phyloP scores from a whole-genome alignment of 2,329 filamentous ascomycete genomes.

The Aspergillus ochraceoroseus region DNA sequence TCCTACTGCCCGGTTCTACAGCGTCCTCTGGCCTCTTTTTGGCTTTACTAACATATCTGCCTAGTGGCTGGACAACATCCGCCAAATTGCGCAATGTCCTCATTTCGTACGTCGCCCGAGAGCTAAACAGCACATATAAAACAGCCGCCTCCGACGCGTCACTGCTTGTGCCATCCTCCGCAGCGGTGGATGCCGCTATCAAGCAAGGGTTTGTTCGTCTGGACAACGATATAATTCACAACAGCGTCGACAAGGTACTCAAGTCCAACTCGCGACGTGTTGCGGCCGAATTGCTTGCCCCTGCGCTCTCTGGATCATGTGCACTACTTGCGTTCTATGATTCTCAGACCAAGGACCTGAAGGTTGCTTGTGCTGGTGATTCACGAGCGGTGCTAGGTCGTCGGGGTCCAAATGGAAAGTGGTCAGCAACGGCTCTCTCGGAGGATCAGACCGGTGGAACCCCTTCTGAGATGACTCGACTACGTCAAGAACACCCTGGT shows the following conservation, averaged over 20 bases:
- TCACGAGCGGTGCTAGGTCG: conserved; percentile 91
- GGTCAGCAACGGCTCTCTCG: conserved; percentile 83
- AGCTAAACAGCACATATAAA: conserved; percentile 89
- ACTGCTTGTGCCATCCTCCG: conserved; percentile 63
- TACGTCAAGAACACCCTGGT: conserved; percentile 80
- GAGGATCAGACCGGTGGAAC: conserved; percentile 92
- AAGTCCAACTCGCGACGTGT: conserved; percentile 84
- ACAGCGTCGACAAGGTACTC: conserved; percentile 84
- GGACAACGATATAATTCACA: conserved; percentile 90
- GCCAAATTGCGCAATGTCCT: conserved; percentile 89
- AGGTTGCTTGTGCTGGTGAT: conserved; percentile 94
- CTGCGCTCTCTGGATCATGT: conserved; percentile 93
- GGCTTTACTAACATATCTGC: conserved; percentile 4
- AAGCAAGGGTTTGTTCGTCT: conserved; percentile 84
- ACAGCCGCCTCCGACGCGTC: conserved; percentile 57
- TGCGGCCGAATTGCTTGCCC: conserved; percentile 84
- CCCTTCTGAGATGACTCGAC: conserved; percentile 72
- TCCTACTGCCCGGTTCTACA: neutral
- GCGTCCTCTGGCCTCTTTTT: too few species aligned
- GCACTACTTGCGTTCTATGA: conserved; percentile 96
- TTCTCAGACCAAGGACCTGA: conserved; percentile 73
- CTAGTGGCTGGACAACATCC: conserved; percentile 92
- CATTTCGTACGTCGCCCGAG: conserved; percentile 86
- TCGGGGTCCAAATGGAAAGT: conserved; percentile 72
- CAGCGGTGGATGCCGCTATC: conserved; percentile 83